These are phyloP conservation scores for Pinus albicaulis DNA, from an alignment of 75 land plant genomes.

Conservation along the genomic window DNA sequence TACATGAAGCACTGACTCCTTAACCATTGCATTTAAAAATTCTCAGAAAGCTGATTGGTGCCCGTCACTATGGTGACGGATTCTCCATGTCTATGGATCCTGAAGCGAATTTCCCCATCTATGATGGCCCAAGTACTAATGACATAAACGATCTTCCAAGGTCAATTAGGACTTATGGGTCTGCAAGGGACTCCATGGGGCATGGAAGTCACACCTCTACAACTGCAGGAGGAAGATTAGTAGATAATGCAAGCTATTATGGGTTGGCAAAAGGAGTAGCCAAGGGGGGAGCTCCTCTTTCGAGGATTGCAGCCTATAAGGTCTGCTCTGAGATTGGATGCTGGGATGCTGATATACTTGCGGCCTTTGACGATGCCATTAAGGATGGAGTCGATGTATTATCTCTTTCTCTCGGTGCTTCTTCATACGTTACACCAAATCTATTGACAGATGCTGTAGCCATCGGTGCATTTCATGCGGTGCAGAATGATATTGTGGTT, in stretches of 20 bases:
- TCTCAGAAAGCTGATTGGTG: slow-evolving; percentile 30
- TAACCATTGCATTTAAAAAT: neutral
- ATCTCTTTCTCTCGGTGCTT: slow-evolving; percentile 16
- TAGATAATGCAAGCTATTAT: slow-evolving; percentile 12
- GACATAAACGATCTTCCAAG: slow-evolving; percentile 7
- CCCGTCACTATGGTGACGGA: slow-evolving; percentile 17
- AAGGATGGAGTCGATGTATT: slow-evolving; percentile 33
- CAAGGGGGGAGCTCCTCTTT: slow-evolving; percentile 41
- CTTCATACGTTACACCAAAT: neutral
- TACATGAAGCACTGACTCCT: too few species aligned
- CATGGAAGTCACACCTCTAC: slow-evolving; percentile 41
- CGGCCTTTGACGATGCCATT: slow-evolving; percentile 23
- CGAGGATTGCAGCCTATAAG: slow-evolving; percentile 39
- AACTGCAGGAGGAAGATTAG: slow-evolving; percentile 35
- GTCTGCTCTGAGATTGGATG: slow-evolving; percentile 26
- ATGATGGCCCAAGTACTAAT: slow-evolving; percentile 6
- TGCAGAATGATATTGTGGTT: slow-evolving; percentile 13
- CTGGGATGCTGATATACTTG: slow-evolving; percentile 9
- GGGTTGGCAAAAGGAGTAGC: slow-evolving; percentile 38
- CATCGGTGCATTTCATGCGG: slow-evolving; percentile 22
- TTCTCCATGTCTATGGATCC: neutral
- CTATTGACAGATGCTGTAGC: slow-evolving; percentile 12
- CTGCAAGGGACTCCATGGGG: slow-evolving; percentile 18
- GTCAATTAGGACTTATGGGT: slow-evolving; percentile 3
- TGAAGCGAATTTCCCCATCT: neutral